A percentile compares a stretch with the other conserved stretches of the same genome.
Evolutionary conservation across 2,329 filamentous ascomycete species (phyloP).

Genomic region (Bipolaris bicolor): DNA sequence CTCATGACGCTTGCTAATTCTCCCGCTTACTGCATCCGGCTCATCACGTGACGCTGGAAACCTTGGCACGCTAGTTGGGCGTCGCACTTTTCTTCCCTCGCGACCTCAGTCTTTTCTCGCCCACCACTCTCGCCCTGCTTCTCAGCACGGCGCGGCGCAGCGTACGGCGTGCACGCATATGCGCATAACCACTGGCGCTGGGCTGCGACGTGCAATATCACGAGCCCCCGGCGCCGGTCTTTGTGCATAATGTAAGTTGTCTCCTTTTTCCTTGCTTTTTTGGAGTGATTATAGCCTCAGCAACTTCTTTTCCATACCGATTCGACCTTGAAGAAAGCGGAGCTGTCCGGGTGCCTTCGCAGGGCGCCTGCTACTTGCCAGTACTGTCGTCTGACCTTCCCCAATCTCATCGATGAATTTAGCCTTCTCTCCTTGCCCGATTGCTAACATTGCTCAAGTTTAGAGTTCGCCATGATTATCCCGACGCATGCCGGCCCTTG

Average conservation of each 20-base stretch:
- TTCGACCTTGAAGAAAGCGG: slow-evolving; percentile 82
- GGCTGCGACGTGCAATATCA: slow-evolving; percentile 7
- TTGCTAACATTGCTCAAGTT: slow-evolving; percentile 19
- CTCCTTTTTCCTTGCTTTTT: slow-evolving; percentile 19
- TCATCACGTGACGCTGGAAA: slow-evolving; percentile 11
- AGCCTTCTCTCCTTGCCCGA: slow-evolving; percentile 5
- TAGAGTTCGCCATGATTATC: slow-evolving; percentile 4
- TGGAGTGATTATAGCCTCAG: slow-evolving; percentile 75
- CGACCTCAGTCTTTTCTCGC: slow-evolving; percentile 17
- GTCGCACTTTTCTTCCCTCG: slow-evolving; percentile 30
- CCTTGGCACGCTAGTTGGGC: slow-evolving; percentile 26
- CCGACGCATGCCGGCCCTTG: slow-evolving; percentile 4
- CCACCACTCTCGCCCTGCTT: slow-evolving; percentile 1
- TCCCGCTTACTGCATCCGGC: slow-evolving; percentile 12
- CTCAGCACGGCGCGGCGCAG: neutral
- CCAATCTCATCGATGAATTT: neutral
- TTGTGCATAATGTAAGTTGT: slow-evolving; percentile 9
- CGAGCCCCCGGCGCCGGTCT: slow-evolving; percentile 8
- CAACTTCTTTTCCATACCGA: slow-evolving; percentile 88
- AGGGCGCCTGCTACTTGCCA: slow-evolving; percentile 86
- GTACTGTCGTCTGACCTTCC: slow-evolving; percentile 77
- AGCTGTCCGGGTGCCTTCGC: slow-evolving; percentile 68
- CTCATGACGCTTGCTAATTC: slow-evolving; percentile 20
- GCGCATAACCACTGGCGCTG: slow-evolving; percentile 11
- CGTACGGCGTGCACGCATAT: slow-evolving; percentile 2